These are phyloP conservation scores for Talaromyces albobiverticillius DNA, from an alignment of 2,329 filamentous ascomycete genomes.

Conservation along the genomic window DNA sequence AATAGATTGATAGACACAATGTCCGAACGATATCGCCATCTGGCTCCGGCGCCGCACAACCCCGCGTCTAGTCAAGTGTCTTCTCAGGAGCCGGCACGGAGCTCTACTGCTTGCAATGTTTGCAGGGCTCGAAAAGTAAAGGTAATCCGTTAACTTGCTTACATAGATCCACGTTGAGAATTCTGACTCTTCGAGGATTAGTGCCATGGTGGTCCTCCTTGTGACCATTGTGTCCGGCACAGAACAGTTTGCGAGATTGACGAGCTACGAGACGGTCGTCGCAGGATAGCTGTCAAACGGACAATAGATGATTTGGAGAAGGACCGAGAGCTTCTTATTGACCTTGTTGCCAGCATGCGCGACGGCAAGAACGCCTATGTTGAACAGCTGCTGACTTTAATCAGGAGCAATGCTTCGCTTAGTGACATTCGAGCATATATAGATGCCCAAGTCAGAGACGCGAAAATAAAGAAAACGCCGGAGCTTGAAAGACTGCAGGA, in stretches of 20 bases:
- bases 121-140: conserved; percentile 3
- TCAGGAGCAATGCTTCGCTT: conserved; percentile 26
- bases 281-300: conserved; percentile 3
- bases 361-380: conserved; percentile 20
- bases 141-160: background rate
- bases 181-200: background rate
- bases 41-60: too few relatives aligned
- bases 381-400: conserved; percentile 23
- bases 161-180: background rate
- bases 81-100: too few relatives aligned
- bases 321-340: conserved; percentile 24
- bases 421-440: conserved; percentile 26
- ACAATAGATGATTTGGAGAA: conserved; percentile 19
- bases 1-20: too few relatives aligned
- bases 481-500: conserved; percentile 20
- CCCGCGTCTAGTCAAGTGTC: too few relatives aligned
- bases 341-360: conserved; percentile 23
- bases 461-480: conserved; percentile 21
- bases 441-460: conserved; percentile 20
- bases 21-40: too few relatives aligned
- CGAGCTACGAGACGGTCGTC: conserved; percentile 18
- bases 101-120: background rate
- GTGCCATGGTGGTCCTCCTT: conserved; percentile 24
- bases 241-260: conserved; percentile 24
- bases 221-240: conserved; percentile 22